A percentile compares a stretch with the other conserved stretches of the same genome.
These are phyloP conservation scores for Eimeria necatrix DNA, from an alignment of 169 alveolate genomes.

Conservation along the genomic window DNA sequence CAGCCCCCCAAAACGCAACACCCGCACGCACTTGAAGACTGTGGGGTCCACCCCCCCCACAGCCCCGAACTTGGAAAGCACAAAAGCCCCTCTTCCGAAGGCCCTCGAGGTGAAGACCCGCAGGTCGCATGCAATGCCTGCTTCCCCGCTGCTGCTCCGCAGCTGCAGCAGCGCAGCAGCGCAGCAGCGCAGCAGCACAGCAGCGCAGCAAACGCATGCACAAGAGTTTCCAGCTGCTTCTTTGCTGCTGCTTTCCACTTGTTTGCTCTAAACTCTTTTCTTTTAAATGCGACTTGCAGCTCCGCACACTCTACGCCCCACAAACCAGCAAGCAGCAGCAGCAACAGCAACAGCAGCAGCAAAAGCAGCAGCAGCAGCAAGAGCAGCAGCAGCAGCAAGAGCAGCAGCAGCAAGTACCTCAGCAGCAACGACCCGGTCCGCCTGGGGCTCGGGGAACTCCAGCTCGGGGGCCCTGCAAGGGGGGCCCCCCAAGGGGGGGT, in stretches of 20 bases:
- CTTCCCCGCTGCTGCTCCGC: neutral
- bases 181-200: no score
- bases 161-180: constrained; percentile 14
- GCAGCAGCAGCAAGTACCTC: no score
- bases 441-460: constrained; percentile 11
- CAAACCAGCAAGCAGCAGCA: neutral
- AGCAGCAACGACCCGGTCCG: neutral
- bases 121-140: neutral
- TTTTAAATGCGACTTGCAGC: no score
- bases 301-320: no score
- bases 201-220: neutral
- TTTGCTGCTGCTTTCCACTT: no score
- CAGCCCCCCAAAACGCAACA: neutral
- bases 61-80: constrained; percentile 12
- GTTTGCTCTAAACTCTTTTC: no score
- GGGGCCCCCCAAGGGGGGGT: constrained; percentile 45
- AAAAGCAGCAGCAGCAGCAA: constrained; percentile 3
- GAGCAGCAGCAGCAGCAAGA: neutral
- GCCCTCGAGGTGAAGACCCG: neutral
- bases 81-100: neutral
- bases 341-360: neutral
- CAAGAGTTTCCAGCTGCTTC: no score
- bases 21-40: constrained; percentile 24
- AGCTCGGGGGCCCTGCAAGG: neutral
- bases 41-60: constrained; percentile 47